These are phyloP conservation scores for Oidiodendron maius DNA, from an alignment of 495 filamentous ascomycete genomes.

Conservation along the genomic window DNA sequence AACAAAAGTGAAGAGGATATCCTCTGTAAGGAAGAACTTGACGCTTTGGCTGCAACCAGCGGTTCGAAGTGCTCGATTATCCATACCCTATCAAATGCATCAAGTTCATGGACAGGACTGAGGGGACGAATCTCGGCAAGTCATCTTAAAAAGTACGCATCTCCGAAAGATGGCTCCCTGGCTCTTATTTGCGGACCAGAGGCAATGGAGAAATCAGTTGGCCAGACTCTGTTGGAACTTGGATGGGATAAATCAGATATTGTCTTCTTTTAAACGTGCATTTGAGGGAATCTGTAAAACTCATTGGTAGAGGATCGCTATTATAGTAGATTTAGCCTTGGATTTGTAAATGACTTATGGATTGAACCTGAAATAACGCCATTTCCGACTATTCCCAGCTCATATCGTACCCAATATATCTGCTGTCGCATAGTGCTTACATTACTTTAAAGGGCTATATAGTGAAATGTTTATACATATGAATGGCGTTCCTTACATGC, in stretches of 20 bases:
- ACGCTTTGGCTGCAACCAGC: constrained; percentile 48
- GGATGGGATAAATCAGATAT: constrained; percentile 80
- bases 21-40: constrained; percentile 71
- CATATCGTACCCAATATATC: too few relatives aligned
- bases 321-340: too few relatives aligned
- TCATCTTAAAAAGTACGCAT: constrained; percentile 52
- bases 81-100: constrained; percentile 65
- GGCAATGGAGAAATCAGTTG: constrained; percentile 66
- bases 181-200: constrained; percentile 82
- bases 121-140: constrained; percentile 61
- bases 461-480: too few relatives aligned
- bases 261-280: constrained; percentile 81
- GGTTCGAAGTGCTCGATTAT: constrained; percentile 56
- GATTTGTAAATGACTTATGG: too few relatives aligned
- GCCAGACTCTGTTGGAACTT: constrained; percentile 52
- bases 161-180: constrained; percentile 48
- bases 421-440: too few relatives aligned
- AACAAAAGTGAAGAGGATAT: constrained; percentile 83
- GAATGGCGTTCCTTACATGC: too few relatives aligned
- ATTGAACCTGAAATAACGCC: too few relatives aligned
- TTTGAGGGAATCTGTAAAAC: too few relatives aligned
- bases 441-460: too few relatives aligned
- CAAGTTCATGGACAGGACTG: constrained; percentile 60
- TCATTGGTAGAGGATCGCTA: too few relatives aligned
- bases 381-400: too few relatives aligned